These are phyloP conservation scores for Herpetomonas tarakana DNA, from an alignment of 208 protist genomes.

Conservation along the genomic window DNA sequence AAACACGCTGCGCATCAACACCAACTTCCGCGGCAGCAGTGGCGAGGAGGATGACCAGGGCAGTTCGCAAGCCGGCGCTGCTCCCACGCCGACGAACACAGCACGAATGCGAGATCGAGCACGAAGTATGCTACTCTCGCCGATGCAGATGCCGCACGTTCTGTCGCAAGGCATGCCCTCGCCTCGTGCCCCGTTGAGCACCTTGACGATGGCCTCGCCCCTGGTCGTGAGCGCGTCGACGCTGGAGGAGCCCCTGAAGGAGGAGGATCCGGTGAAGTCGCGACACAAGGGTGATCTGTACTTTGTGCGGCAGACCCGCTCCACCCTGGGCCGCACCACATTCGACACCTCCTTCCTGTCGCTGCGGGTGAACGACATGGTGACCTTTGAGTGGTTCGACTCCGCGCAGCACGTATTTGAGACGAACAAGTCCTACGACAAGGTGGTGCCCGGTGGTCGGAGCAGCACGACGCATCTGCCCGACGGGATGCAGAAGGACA, in stretches of 20 bases:
- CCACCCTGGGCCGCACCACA: neutral
- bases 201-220: conserved; percentile 7
- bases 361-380: conserved; percentile 10
- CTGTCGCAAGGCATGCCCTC: too few relatives aligned
- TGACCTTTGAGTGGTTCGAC: conserved; percentile 26
- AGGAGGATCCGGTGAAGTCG: neutral
- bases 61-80: too few relatives aligned
- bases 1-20: too few relatives aligned
- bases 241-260: conserved; percentile 12
- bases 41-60: too few relatives aligned
- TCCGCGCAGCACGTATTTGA: conserved; percentile 16
- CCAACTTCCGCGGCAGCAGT: too few relatives aligned
- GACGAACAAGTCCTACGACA: conserved; percentile 24
- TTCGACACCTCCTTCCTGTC: conserved; percentile 11
- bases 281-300: neutral
- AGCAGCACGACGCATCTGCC: conserved; percentile 16
- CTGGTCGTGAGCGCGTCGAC: conserved; percentile 7
- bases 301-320: conserved; percentile 14
- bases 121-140: too few relatives aligned
- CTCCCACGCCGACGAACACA: too few relatives aligned
- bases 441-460: conserved; percentile 13
- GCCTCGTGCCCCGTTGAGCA: conserved; percentile 4
- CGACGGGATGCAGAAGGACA: conserved; percentile 1
- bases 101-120: too few relatives aligned
- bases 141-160: too few relatives aligned